Percentiles rank a stretch among this genome's conserved stretches.
Evolutionary conservation across 805 yeast species (phyloP).

Genomic region (Barnettozyma salicaria): DNA sequence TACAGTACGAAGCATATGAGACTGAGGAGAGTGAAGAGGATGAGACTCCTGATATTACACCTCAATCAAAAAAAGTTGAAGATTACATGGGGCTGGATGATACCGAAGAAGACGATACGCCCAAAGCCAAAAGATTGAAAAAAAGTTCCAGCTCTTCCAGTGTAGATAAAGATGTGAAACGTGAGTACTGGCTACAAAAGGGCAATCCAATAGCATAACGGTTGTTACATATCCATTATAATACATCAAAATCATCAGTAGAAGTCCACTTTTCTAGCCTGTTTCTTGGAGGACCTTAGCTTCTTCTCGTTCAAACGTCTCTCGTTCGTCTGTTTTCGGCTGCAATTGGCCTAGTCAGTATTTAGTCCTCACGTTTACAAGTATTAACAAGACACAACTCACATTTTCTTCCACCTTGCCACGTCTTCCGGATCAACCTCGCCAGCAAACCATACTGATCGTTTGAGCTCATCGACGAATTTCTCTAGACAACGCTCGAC

Average conservation of each 20-base stretch:
- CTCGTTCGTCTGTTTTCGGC: conserved; percentile 29
- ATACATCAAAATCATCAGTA: conserved; percentile 1
- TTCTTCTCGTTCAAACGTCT: conserved; percentile 33
- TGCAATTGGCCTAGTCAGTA: conserved; percentile 9
- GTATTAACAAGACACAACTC: background rate
- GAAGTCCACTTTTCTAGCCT: conserved; percentile 24
- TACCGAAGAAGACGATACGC: conserved; percentile 24
- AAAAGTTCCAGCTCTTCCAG: conserved; percentile 8
- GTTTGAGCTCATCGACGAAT: conserved; percentile 46
- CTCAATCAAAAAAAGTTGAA: conserved; percentile 13
- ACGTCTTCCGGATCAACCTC: conserved; percentile 42
- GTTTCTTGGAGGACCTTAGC: conserved; percentile 33
- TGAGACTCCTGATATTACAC: background rate
- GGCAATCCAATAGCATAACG: conserved; percentile 23
- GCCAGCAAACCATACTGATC: conserved; percentile 38
- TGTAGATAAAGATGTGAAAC: conserved; percentile 19
- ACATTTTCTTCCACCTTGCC: conserved; percentile 44
- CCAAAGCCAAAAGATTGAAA: conserved; percentile 7
- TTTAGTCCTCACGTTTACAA: background rate
- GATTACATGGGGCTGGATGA: conserved; percentile 25
- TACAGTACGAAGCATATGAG: conserved; percentile 9
- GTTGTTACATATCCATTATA: conserved; percentile 2
- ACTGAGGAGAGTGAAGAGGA: conserved; percentile 13
- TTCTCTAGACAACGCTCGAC: conserved; percentile 54
- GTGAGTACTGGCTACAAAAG: conserved; percentile 37